Evolutionary conservation across 164 flowering plant genomes (phyloP), one percentile per base, ranked within the genome.

Genomic region (Malania oleifera): DNA sequence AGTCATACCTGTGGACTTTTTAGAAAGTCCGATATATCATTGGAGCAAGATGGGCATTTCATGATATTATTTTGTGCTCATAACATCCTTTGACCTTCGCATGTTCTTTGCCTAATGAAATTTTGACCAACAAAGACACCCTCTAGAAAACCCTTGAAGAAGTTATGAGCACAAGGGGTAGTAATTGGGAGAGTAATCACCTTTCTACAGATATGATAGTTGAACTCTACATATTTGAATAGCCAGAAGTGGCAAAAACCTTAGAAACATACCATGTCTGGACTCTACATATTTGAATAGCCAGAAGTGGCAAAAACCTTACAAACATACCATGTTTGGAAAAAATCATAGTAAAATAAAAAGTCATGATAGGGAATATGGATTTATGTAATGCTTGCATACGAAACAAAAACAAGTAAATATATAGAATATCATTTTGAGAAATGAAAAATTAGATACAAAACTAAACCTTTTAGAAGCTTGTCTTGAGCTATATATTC

Each of bases 161-260:
- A 95, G 61, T 91, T 91, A 52, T 95, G 99, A 61, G 84, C 99
- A 73, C 97, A 95, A 0, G 96, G 95, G 8, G 99, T 95, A 0
- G 97, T 89, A 5, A 91, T 60, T 0, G 99, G 99, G 8, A 59
- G 70, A 40, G 27, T 73, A 91, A 93, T 75, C 52, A 90, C 85
- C 23, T 86, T 73, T 17, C 68, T 70, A 56, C 97, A 95, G 7
- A 86, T 60, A 2, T 64, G 77, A 68, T 97, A 95, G 47, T 84
- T 70, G 58, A 87, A 83, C 40, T 80, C 97, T 95, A 83, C 79
- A 70, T 9, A 18, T 23, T 15, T 11, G 57, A 40, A 46, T 22
- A 28, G 0, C 51, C 19, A 10, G 0, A n/a, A n/a, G n/a, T n/a
- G n/a, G n/a, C n/a, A n/a, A n/a, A n/a, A n/a, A n/a, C n/a, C n/a